Conservation (phyloP, 2,329 filamentous ascomycete species). For the Periconia sp. region DNA sequence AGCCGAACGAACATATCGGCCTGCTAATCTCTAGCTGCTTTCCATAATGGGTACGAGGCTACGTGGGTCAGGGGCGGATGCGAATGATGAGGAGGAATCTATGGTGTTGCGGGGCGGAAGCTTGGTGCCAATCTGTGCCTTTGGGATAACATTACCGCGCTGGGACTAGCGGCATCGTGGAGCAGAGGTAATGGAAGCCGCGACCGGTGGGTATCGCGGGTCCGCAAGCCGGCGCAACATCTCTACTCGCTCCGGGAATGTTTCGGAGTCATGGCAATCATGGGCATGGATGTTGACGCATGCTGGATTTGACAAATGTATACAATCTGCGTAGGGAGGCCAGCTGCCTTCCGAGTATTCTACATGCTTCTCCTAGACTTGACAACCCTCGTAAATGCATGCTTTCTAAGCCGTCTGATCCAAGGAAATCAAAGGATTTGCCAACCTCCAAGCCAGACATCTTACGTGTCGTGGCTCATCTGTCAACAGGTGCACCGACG, state of each 20-base stretch:
- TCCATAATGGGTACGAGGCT: conserved; percentile 3
- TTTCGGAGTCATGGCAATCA: background rate
- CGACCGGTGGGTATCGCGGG: too few relatives aligned
- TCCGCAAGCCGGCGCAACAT: too few relatives aligned
- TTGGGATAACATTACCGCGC: conserved; percentile 7
- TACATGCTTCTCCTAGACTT: conserved; percentile 16
- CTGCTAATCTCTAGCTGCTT: conserved; percentile 13
- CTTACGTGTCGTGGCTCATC: background rate
- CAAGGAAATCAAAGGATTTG: background rate
- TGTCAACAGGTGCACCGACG: background rate
- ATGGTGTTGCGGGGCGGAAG: conserved; percentile 12
- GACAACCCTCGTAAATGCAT: conserved; percentile 11
- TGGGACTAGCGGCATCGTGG: too few relatives aligned
- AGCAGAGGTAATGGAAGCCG: too few relatives aligned
- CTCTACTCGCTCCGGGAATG: background rate
- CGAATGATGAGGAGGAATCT: conserved; percentile 10
- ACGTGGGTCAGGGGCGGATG: conserved; percentile 2
- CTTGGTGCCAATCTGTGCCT: background rate
- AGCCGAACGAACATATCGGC: conserved; percentile 2
- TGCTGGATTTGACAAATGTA: conserved; percentile 1
- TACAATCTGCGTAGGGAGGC: conserved; percentile 14
- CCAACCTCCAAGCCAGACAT: background rate
- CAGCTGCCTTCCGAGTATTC: conserved; percentile 23
- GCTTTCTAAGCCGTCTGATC: background rate
- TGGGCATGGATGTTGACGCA: background rate